These are phyloP conservation scores for Trichoderma sp. DNA, from an alignment of 2,329 filamentous ascomycete genomes.

Conservation along the genomic window DNA sequence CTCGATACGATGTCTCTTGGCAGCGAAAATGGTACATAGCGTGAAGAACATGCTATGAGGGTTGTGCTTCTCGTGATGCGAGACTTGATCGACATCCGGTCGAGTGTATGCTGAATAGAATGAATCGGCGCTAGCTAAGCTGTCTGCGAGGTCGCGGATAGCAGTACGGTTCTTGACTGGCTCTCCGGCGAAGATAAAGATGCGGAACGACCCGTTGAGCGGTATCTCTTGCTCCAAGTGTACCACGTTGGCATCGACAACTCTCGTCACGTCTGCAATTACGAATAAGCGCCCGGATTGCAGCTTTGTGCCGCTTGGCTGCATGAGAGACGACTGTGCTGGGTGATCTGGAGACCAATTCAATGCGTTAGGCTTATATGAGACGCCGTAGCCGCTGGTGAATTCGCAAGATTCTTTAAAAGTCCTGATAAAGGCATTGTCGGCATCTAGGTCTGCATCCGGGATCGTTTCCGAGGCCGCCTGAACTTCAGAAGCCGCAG, in stretches of 20 bases:
- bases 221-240: conserved; percentile 89
- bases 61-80: conserved; percentile 77
- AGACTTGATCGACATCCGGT: conserved; percentile 58
- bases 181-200: conserved; percentile 81
- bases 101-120: conserved; percentile 70
- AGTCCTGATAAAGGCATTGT: conserved; percentile 79
- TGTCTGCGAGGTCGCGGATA: conserved; percentile 65
- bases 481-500: conserved; percentile 67
- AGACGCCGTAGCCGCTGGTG: conserved; percentile 87
- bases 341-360: conserved; percentile 78
- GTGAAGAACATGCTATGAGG: conserved; percentile 83
- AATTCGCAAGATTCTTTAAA: conserved; percentile 93
- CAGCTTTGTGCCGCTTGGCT: conserved; percentile 63
- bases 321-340: conserved; percentile 67
- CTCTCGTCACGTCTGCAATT: conserved; percentile 78
- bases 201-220: conserved; percentile 80
- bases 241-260: conserved; percentile 84
- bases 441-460: conserved; percentile 28
- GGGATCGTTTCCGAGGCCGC: conserved; percentile 50
- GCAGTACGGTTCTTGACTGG: conserved; percentile 58
- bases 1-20: conserved; percentile 65
- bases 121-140: conserved; percentile 62
- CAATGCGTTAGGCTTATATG: conserved; percentile 75
- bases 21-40: conserved; percentile 71
- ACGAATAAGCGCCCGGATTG: conserved; percentile 72